Conservation (phyloP, 495 filamentous ascomycete genomes). For the Daldinia decipiens region DNA sequence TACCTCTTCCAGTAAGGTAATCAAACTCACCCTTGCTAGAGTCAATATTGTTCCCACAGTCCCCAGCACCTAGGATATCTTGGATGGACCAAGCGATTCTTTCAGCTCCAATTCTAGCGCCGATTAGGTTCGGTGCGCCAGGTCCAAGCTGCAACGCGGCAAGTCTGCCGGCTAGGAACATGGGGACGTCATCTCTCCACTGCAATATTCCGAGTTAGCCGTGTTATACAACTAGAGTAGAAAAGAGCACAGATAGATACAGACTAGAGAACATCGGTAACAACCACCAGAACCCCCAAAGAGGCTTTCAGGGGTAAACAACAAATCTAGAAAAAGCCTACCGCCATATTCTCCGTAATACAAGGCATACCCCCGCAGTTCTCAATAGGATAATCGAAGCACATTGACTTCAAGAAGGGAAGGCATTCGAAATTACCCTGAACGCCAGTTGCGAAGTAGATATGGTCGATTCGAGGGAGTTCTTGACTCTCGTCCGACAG, state of each 20-base stretch:
- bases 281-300: neutral
- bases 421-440: slow-evolving; percentile 61
- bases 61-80: slow-evolving; percentile 52
- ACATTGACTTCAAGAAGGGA: slow-evolving; percentile 61
- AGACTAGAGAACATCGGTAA: neutral
- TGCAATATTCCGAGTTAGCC: slow-evolving; percentile 49
- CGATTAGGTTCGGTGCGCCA: slow-evolving; percentile 69
- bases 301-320: neutral
- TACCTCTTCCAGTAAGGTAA: slow-evolving; percentile 46
- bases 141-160: slow-evolving; percentile 68
- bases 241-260: neutral
- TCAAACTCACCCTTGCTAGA: slow-evolving; percentile 42
- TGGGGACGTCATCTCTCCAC: slow-evolving; percentile 68
- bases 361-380: slow-evolving; percentile 66
- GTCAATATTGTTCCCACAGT: slow-evolving; percentile 35
- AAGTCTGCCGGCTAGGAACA: slow-evolving; percentile 70
- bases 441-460: slow-evolving; percentile 71
- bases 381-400: slow-evolving; percentile 63
- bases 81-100: slow-evolving; percentile 69
- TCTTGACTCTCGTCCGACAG: slow-evolving; percentile 61
- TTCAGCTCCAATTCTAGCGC: slow-evolving; percentile 70
- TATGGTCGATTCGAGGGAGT: slow-evolving; percentile 68
- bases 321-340: slow-evolving; percentile 7
- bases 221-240: neutral
- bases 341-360: slow-evolving; percentile 65